Evolutionary conservation across 179 eudicot species (phyloP).

Genomic region (Patellifolia procumbens): DNA sequence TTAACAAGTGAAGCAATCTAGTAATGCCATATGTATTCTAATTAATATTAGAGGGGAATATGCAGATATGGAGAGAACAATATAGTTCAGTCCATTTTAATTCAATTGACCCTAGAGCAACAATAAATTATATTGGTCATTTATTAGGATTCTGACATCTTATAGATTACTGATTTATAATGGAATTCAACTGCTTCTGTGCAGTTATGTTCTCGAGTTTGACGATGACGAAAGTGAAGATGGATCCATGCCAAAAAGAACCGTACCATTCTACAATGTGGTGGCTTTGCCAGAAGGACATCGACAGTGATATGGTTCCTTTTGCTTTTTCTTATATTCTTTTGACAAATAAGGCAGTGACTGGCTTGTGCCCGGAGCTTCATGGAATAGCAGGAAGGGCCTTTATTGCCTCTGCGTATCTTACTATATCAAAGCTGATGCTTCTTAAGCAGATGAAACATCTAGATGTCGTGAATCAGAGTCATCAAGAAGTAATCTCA

Average conservation of each 20-base stretch:
- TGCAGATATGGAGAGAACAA: background rate
- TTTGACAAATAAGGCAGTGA: background rate
- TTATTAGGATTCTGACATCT: background rate
- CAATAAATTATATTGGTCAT: background rate
- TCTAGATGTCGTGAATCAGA: background rate
- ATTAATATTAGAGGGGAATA: background rate
- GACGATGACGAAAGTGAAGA: conserved; percentile 96
- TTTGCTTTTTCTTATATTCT: background rate
- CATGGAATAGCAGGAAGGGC: background rate
- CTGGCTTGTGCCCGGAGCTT: background rate
- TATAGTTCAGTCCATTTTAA: background rate
- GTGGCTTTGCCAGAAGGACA: conserved; percentile 90
- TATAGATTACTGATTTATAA: background rate
- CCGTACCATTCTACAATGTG: conserved; percentile 79
- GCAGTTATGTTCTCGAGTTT: conserved; percentile 84
- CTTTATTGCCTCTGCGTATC: background rate
- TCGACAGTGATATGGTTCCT: conserved; percentile 52
- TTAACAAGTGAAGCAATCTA: background rate
- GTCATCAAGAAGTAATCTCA: background rate
- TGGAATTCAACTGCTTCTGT: conserved; percentile 17
- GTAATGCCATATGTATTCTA: background rate
- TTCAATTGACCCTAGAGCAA: background rate
- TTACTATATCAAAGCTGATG: background rate
- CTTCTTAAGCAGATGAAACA: background rate
- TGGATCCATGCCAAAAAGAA: conserved; percentile 84